Evolutionary conservation across 2,329 filamentous ascomycete species (phyloP).

Genomic region (Pezicula neosporulosa): DNA sequence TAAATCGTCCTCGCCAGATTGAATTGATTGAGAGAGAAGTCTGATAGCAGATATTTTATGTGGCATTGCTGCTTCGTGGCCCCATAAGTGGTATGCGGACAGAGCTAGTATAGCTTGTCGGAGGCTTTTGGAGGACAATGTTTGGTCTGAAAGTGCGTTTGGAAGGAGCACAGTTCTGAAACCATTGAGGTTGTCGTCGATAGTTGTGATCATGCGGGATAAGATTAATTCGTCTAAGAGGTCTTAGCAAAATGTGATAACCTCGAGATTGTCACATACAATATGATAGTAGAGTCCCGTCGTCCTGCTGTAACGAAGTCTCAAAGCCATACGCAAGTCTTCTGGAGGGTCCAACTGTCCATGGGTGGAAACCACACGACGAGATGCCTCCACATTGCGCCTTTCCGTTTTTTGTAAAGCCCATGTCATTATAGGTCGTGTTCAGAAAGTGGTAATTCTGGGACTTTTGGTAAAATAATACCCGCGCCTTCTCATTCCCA

Average conservation of each 20-base stretch:
- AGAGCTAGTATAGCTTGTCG: constrained; percentile 42
- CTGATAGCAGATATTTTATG: constrained; percentile 40
- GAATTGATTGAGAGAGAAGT: constrained; percentile 35
- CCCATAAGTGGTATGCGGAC: constrained; percentile 38
- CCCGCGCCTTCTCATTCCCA: constrained; percentile 5
- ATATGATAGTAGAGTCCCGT: constrained; percentile 20
- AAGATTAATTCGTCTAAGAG: constrained; percentile 3
- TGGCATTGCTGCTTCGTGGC: constrained; percentile 34
- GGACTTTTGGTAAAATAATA: background rate
- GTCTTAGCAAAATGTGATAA: background rate
- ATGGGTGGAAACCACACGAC: background rate
- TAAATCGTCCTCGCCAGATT: constrained; percentile 5
- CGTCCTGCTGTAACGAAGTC: constrained; percentile 22
- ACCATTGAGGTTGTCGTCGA: constrained; percentile 42
- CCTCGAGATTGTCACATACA: constrained; percentile 3
- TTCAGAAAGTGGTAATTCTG: background rate
- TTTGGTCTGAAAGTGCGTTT: constrained; percentile 36
- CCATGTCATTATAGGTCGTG: background rate
- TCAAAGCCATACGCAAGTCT: constrained; percentile 30
- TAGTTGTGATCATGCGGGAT: constrained; percentile 38
- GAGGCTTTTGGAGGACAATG: constrained; percentile 28
- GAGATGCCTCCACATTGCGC: constrained; percentile 28
- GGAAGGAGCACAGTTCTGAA: constrained; percentile 42
- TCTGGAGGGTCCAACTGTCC: constrained; percentile 27
- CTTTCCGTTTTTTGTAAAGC: background rate